These are phyloP conservation scores for Rhynchosporium agropyri DNA, from an alignment of 2,329 filamentous ascomycete species.

Conservation along the genomic window DNA sequence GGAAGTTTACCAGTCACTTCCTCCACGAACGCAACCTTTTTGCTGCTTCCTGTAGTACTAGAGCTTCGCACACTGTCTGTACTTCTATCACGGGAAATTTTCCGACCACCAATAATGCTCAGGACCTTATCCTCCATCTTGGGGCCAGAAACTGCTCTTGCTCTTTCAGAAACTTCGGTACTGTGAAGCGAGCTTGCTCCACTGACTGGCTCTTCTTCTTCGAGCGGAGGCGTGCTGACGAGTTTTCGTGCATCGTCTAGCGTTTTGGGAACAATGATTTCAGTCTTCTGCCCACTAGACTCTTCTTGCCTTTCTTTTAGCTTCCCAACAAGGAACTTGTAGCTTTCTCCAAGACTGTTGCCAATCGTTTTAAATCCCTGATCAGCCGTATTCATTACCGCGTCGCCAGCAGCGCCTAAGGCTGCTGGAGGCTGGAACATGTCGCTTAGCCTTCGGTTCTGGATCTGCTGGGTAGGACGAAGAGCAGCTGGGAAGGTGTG, in stretches of 20 bases:
- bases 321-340: conserved; percentile 89
- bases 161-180: conserved; percentile 36
- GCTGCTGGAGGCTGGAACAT: conserved; percentile 83
- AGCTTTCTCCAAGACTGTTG: conserved; percentile 85
- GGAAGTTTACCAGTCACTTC: conserved; percentile 45
- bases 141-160: conserved; percentile 41
- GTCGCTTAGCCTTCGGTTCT: conserved; percentile 79
- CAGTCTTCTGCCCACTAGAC: conserved; percentile 49
- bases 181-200: conserved; percentile 57
- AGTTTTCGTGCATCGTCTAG: conserved; percentile 90
- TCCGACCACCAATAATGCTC: conserved; percentile 70
- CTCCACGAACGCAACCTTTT: conserved; percentile 56
- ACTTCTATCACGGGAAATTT: conserved; percentile 67
- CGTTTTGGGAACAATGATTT: conserved; percentile 76
- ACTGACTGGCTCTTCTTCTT: conserved; percentile 44
- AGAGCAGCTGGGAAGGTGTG: conserved; percentile 39
- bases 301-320: conserved; percentile 70
- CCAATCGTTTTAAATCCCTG: conserved; percentile 91
- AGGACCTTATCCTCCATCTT: conserved; percentile 67
- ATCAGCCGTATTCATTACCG: conserved; percentile 84
- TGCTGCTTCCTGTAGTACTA: conserved; percentile 51
- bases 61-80: conserved; percentile 71
- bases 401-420: conserved; percentile 80
- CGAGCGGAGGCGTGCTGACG: conserved; percentile 69
- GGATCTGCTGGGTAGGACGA: conserved; percentile 46